Evolutionary conservation across 2,329 filamentous ascomycete genomes (phyloP).

Genomic region (Nakataea oryzae): DNA sequence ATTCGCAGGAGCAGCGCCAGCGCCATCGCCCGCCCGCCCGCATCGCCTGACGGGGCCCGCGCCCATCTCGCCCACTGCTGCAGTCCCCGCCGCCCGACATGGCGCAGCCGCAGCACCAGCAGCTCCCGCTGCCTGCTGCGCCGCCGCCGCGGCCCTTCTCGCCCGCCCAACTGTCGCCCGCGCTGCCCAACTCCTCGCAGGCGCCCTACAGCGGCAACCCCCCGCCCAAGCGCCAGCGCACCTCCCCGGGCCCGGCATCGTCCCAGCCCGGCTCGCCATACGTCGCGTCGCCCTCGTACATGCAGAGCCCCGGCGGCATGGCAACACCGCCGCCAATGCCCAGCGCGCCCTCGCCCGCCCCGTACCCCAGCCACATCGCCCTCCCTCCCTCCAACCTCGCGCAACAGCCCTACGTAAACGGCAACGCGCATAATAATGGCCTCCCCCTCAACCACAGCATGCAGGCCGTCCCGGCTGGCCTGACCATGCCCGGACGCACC

Average conservation of each 20-base stretch:
- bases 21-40: neutral
- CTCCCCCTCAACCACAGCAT: neutral
- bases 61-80: too few relatives aligned
- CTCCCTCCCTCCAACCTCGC: constrained; percentile 16
- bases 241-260: neutral
- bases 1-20: neutral
- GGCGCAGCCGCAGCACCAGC: constrained; percentile 50
- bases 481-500: constrained; percentile 1
- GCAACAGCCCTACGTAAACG: constrained; percentile 17
- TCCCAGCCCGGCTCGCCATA: constrained; percentile 11
- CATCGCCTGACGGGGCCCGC: neutral
- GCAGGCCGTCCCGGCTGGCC: neutral
- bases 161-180: neutral
- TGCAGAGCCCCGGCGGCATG: constrained; percentile 10
- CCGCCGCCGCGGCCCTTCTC: constrained; percentile 3
- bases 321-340: constrained; percentile 7
- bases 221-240: neutral
- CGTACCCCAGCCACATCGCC: constrained; percentile 40
- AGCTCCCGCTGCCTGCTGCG: constrained; percentile 3
- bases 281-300: constrained; percentile 15
- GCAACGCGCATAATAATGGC: constrained; percentile 7
- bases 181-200: neutral
- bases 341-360: constrained; percentile 34
- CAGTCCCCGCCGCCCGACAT: constrained; percentile 22
- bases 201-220: neutral